Base-by-base conservation (phyloP, 192 early-diverging fungal species). In the Geranomyces michiganensis region DNA sequence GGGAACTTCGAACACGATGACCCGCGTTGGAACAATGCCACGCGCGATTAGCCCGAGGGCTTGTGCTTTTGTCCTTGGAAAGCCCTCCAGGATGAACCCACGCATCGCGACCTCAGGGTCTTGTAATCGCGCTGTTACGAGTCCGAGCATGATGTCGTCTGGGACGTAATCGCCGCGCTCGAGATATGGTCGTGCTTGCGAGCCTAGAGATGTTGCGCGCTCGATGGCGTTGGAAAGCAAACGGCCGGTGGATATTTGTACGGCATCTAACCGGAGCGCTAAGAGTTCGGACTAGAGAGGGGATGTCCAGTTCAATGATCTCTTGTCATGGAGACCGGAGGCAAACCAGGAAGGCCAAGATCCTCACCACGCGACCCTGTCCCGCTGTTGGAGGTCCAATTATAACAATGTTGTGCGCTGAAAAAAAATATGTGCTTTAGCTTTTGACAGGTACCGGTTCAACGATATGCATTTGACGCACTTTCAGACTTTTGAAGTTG, bases 161-260 rank as follows among this genome's bases (percentile, higher is more conserved):
- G 85, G 81, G 0, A 87, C 85, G n/a, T 84, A 72, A 24, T 81
- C 73, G 4, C 85, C 81, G 6, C 67, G 61, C 47, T 86, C 85
- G 67, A 86, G 76, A 63, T 66, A 82, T 12, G 85, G 69, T 27
- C 75, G 76, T 0, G 81, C 80, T 62, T 86, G 85, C 14, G 79
- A 55, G 1, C 85, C 85, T 17, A 79, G 51, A 17, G 72, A 65
- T 3, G 75, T 86, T 56, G 79, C 77, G 19, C 76, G 76, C 45
- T 86, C 78, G 32, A 84, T 78, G 5, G 85, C 85, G 6, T 48
- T 60, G 17, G 66, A 14, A 1, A 86, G 73, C 3, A 86, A 61
- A 1, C 45, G 30, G 51, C 75, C 78, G 27, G 77, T 58, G 56
- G 73, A 80, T 24, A 86, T 79, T 55, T 76, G 66, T 24, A 82